Evolutionary conservation across 176 grass and related monocot species (phyloP).

Genomic region (Dactylis glomerata): DNA sequence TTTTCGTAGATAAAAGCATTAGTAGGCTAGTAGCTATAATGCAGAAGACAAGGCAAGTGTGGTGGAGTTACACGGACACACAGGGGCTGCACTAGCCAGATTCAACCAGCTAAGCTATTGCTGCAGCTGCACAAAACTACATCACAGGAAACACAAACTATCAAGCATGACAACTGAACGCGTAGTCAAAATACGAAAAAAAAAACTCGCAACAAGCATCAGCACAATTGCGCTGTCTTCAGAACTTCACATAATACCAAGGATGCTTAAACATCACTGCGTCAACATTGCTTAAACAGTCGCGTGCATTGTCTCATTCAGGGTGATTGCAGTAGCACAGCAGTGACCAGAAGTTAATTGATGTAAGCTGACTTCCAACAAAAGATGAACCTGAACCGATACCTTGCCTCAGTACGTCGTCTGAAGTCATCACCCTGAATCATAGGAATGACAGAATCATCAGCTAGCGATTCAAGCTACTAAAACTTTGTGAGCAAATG

Average conservation of each 20-base stretch:
- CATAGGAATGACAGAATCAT: not conserved
- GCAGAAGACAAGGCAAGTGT: not conserved
- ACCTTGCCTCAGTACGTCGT: not conserved
- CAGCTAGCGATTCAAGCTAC: not conserved
- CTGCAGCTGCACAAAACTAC: not conserved
- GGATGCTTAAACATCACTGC: not conserved
- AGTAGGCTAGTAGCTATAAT: not conserved
- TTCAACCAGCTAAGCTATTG: not conserved
- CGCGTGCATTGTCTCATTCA: not conserved
- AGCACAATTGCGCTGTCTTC: not conserved
- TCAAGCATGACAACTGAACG: not conserved
- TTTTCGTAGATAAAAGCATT: not conserved
- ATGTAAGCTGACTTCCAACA: not conserved
- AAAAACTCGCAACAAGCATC: not conserved
- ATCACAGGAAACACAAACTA: not conserved
- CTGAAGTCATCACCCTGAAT: not conserved
- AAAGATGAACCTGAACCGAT: not conserved
- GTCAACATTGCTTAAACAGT: not conserved
- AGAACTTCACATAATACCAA: not conserved
- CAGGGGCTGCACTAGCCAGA: not conserved
- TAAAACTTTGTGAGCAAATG: not conserved
- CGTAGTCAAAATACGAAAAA: not conserved
- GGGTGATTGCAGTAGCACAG: too few species aligned
- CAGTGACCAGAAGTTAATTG: not conserved
- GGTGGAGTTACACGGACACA: not conserved